Conservation (phyloP, 1,284 basidiomycete genomes). For the Cutaneotrichosporon sp. region DNA sequence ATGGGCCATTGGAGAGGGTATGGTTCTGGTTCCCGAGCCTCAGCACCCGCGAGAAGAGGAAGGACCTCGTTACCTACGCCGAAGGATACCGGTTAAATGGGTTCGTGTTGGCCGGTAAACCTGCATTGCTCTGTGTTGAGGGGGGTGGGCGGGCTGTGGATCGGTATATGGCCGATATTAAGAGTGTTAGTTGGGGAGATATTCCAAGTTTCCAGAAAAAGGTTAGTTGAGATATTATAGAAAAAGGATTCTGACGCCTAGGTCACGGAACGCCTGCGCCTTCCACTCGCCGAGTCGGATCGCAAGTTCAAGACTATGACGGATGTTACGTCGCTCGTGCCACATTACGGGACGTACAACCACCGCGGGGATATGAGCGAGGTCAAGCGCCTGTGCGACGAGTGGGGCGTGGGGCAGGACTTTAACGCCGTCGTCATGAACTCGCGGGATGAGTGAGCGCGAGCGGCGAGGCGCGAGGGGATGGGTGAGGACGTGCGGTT, state of each 20-base stretch:
- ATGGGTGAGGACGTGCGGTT: background rate
- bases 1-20: constrained; percentile 37
- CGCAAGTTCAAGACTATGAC: constrained; percentile 50
- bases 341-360: constrained; percentile 49
- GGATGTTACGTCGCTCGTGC: constrained; percentile 53
- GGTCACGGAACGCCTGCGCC: constrained; percentile 54
- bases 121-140: constrained; percentile 54
- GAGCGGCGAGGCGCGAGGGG: background rate
- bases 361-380: constrained; percentile 56
- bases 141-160: constrained; percentile 48
- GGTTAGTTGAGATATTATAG: constrained; percentile 26
- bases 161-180: constrained; percentile 54
- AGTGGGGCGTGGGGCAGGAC: constrained; percentile 53
- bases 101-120: constrained; percentile 55
- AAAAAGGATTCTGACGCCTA: constrained; percentile 13
- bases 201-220: constrained; percentile 55
- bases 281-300: constrained; percentile 28
- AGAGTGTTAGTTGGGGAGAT: constrained; percentile 54
- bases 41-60: constrained; percentile 50
- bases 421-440: constrained; percentile 48
- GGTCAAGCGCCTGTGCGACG: constrained; percentile 51
- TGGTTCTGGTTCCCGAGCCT: constrained; percentile 55
- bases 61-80: constrained; percentile 53
- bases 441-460: constrained; percentile 4
- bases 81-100: constrained; percentile 49